A percentile compares a stretch with the other conserved stretches of the same genome.
Evolutionary conservation across 192 early-diverging fungal species (phyloP).

Genomic region (Spizellomyces sp.): DNA sequence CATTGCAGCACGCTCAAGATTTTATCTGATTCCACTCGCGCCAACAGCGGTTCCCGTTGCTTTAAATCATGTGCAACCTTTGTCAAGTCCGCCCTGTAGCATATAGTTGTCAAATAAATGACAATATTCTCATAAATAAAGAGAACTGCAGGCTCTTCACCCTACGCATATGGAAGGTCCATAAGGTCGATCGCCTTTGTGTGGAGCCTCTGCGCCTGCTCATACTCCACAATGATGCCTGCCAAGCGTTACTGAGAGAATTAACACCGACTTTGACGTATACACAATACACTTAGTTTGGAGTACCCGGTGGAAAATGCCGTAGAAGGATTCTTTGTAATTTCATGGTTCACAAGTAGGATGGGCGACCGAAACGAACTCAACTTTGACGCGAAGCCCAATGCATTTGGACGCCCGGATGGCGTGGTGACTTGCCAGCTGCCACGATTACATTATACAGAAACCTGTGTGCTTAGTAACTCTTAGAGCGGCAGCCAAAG

Average conservation of each 20-base stretch:
- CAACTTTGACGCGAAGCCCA: no score
- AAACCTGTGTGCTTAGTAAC: no score
- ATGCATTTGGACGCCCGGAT: no score
- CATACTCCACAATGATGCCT: constrained; percentile 37
- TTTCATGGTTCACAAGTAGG: constrained; percentile 7
- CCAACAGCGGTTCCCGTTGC: constrained; percentile 5
- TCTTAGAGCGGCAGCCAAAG: no score
- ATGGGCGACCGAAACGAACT: no score
- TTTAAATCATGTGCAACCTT: constrained; percentile 3
- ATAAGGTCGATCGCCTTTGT: constrained; percentile 21
- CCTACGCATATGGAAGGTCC: constrained; percentile 12
- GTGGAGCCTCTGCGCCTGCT: constrained; percentile 8
- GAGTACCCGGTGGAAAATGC: constrained; percentile 34
- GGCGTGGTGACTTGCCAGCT: no score
- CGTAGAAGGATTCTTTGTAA: constrained; percentile 28
- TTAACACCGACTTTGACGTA: no score
- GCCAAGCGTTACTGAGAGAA: no score
- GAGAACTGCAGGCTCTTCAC: neutral
- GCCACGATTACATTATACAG: no score
- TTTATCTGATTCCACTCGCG: neutral
- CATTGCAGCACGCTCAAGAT: constrained; percentile 1
- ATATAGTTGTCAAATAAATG: no score
- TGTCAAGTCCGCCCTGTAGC: constrained; percentile 1
- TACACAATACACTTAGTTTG: neutral
- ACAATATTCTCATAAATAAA: no score